These are phyloP conservation scores for Pinus taeda DNA, from an alignment of 75 land plant species.

Conservation along the genomic window DNA sequence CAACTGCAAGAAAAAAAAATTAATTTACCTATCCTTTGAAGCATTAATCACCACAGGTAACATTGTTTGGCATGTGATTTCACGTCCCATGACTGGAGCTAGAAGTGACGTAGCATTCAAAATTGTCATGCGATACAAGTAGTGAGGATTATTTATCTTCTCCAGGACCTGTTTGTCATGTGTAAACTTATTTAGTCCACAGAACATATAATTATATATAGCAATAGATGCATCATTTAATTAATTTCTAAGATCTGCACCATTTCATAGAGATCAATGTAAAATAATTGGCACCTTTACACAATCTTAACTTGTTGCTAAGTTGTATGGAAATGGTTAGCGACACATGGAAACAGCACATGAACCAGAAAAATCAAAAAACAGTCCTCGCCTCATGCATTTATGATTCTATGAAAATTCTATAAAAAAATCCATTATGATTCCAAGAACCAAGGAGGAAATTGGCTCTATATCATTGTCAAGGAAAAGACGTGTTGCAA, in stretches of 20 bases:
- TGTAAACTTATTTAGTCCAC: neutral
- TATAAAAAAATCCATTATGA: no score
- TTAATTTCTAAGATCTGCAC: neutral
- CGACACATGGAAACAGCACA: no score
- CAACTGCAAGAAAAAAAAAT: neutral
- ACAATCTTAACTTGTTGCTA: no score
- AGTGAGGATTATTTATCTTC: slow-evolving; percentile 87
- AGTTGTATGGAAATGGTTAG: no score
- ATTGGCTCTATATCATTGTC: no score
- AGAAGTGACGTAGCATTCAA: slow-evolving; percentile 80
- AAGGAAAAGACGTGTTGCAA: no score
- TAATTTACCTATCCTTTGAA: slow-evolving; percentile 86
- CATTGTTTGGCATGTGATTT: slow-evolving; percentile 85
- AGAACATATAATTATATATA: neutral
- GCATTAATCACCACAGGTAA: slow-evolving; percentile 87
- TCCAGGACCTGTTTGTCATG: slow-evolving; percentile 65
- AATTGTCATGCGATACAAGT: slow-evolving; percentile 92
- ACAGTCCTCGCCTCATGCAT: no score
- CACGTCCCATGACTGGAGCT: slow-evolving; percentile 93
- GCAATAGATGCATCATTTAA: neutral
- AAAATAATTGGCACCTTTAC: no score
- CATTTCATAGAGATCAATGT: no score
- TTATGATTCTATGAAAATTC: no score
- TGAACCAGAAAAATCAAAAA: no score
- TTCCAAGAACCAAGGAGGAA: no score